Conservation (phyloP, 768 basidiomycete species). For the Gautieria morchelliformis region DNA sequence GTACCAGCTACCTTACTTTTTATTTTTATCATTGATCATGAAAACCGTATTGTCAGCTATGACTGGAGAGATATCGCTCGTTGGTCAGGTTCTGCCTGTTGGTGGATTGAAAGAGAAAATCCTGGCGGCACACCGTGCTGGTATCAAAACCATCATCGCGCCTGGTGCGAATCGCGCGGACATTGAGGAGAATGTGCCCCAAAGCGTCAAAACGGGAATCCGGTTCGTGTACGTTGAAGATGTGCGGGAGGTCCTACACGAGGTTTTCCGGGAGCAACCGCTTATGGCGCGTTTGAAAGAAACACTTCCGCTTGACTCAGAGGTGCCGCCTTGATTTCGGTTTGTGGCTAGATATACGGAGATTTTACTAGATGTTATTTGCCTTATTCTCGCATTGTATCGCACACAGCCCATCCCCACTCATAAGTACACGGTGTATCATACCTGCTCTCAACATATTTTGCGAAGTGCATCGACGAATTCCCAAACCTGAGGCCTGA, state of each 20-base stretch:
- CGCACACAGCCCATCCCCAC: conserved; percentile 1
- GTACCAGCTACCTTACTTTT: conserved; percentile 17
- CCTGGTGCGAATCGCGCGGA: conserved; percentile 86
- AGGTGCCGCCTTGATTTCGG: not conserved
- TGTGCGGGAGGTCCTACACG: conserved; percentile 79
- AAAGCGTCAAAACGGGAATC: conserved; percentile 91
- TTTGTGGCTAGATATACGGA: no score
- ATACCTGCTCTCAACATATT: not conserved
- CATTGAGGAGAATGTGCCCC: conserved; percentile 95
- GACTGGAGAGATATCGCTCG: conserved; percentile 96
- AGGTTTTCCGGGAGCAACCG: conserved; percentile 66
- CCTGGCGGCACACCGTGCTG: conserved; percentile 91
- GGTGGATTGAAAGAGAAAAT: conserved; percentile 96
- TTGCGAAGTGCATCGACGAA: no score
- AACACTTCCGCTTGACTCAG: conserved; percentile 35
- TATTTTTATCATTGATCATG: not conserved
- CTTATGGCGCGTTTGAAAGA: conserved; percentile 61
- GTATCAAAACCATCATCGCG: conserved; percentile 85
- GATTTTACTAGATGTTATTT: conserved; percentile 3
- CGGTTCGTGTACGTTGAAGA: conserved; percentile 93
- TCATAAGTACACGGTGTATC: conserved; percentile 4
- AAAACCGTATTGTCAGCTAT: conserved; percentile 47
- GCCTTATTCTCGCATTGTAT: conserved; percentile 1
- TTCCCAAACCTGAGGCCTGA: no score
- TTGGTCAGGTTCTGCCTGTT: conserved; percentile 92